Evolutionary conservation across 1,139 yeast species (phyloP).

Genomic region (Scheffersomyces titani): DNA sequence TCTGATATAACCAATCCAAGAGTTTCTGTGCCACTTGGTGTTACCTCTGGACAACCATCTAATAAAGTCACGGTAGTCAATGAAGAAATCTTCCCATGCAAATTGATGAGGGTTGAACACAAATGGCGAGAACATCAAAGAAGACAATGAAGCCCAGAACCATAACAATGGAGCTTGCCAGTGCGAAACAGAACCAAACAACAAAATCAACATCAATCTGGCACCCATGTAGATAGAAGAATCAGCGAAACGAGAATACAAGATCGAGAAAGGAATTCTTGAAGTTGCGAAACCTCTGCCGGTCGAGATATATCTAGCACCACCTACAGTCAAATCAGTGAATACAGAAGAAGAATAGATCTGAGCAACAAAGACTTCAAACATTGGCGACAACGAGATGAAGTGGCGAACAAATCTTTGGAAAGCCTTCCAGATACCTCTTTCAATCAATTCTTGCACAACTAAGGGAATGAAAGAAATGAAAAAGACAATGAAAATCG

Average conservation of each 20-base stretch:
- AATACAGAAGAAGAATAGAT: slow-evolving; percentile 89
- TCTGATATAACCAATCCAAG: slow-evolving; percentile 98
- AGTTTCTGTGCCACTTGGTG: slow-evolving; percentile 97
- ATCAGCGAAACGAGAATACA: slow-evolving; percentile 96
- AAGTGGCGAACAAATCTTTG: slow-evolving; percentile 91
- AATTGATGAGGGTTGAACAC: slow-evolving; percentile 98
- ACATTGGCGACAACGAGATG: slow-evolving; percentile 89
- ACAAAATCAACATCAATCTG: slow-evolving; percentile 81
- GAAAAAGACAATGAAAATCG: slow-evolving; percentile 98
- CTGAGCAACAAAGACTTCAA: slow-evolving; percentile 98
- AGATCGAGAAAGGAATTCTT: slow-evolving; percentile 93
- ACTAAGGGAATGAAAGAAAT: slow-evolving; percentile 94
- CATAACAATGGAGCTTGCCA: slow-evolving; percentile 98
- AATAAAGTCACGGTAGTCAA: slow-evolving; percentile 97
- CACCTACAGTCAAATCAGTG: slow-evolving; percentile 96
- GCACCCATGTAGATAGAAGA: slow-evolving; percentile 97
- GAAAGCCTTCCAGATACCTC: slow-evolving; percentile 95
- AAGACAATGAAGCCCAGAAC: slow-evolving; percentile 97
- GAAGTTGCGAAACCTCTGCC: slow-evolving; percentile 99
- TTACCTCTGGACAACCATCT: slow-evolving; percentile 99
- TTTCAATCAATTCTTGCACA: slow-evolving; percentile 95
- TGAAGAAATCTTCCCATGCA: slow-evolving; percentile 98
- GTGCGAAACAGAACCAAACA: slow-evolving; percentile 89
- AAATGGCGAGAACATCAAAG: slow-evolving; percentile 92
- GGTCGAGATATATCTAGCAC: slow-evolving; percentile 98